Evolutionary conservation across 2,329 filamentous ascomycete species (phyloP), one percentile per base, ranked within the genome.

Genomic region (Aspergillus fumigatus): DNA sequence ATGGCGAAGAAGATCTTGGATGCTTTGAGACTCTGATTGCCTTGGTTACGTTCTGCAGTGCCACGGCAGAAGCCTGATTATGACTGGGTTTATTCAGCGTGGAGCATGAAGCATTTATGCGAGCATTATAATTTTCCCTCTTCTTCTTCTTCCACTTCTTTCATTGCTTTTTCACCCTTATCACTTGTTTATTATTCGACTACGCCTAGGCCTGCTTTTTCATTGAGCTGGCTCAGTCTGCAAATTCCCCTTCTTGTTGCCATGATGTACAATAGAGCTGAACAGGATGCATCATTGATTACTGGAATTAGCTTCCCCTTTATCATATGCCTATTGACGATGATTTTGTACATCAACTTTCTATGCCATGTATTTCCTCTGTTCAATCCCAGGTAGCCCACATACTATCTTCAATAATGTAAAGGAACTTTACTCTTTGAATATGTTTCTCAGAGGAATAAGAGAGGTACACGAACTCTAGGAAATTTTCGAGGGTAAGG

Each of bases 1-100:
- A 95, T 97, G 92, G 94, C 94, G 38, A 92, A 96, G 75, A 92
- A 92, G 67, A 97, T 99, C 67, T 79, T 99, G 65, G 86, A 88
- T 69, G 92, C 94, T 72, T 77, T 99, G 64, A 86, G 87, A 70
- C 82, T 97, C 61, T 96, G 77, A 79, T 59, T 55, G 32, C 41
- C 51, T 55, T 23, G 19, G 19, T 52, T 51, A 50, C 47, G 26
- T 48, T 48, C 50, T 50, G 48, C 35, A 60, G 50, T 53, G 56
- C 32, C 48, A 61, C 50, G 51, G 56, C 52, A 65, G 62, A 53
- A 56, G 61, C 57, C 50, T 51, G 55, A 35, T 51, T 54, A 53
- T 57, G 53, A 51, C 47, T 52, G 57, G 59, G 56, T 65, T 62
- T 58, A 64, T 63, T 56, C 41, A 45, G 60, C 65, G 67, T 56